Evolutionary conservation across 768 basidiomycete species (phyloP).

Genomic region (Termitomyces sp.): DNA sequence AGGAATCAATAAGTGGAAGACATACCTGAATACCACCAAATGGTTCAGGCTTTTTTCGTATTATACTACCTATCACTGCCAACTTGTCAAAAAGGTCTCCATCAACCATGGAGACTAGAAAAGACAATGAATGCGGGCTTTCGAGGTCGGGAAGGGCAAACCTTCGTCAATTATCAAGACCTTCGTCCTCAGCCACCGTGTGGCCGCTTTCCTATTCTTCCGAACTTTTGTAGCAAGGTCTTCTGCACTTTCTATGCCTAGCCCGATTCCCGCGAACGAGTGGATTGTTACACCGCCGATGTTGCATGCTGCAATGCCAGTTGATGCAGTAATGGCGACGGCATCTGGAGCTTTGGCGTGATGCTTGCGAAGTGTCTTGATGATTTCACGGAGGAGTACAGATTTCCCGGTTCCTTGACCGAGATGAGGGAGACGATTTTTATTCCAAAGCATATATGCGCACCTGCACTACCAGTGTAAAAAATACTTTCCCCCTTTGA

Average conservation of each 20-base stretch:
- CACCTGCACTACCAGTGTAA: slow-evolving; percentile 97
- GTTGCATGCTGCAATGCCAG: slow-evolving; percentile 94
- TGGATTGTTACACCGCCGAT: slow-evolving; percentile 95
- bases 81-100: slow-evolving; percentile 92
- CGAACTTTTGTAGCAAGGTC: slow-evolving; percentile 60
- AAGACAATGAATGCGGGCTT: neutral
- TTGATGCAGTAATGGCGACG: slow-evolving; percentile 88
- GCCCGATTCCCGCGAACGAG: slow-evolving; percentile 91
- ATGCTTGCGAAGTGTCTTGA: slow-evolving; percentile 61
- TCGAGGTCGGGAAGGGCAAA: slow-evolving; percentile 18
- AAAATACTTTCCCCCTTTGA: slow-evolving; percentile 74
- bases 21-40: slow-evolving; percentile 93
- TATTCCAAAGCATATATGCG: slow-evolving; percentile 11
- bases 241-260: slow-evolving; percentile 65
- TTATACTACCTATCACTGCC: slow-evolving; percentile 54
- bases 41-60: slow-evolving; percentile 62
- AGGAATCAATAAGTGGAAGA: neutral
- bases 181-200: slow-evolving; percentile 80
- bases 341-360: slow-evolving; percentile 54
- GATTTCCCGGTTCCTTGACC: slow-evolving; percentile 90
- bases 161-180: slow-evolving; percentile 85
- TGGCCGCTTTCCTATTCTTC: slow-evolving; percentile 79
- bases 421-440: neutral
- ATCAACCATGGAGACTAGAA: slow-evolving; percentile 95
- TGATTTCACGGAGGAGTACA: slow-evolving; percentile 89